Evolutionary conservation across 2,329 filamentous ascomycete species (phyloP).

Genomic region (Paecilomyces dactylethromorphus): DNA sequence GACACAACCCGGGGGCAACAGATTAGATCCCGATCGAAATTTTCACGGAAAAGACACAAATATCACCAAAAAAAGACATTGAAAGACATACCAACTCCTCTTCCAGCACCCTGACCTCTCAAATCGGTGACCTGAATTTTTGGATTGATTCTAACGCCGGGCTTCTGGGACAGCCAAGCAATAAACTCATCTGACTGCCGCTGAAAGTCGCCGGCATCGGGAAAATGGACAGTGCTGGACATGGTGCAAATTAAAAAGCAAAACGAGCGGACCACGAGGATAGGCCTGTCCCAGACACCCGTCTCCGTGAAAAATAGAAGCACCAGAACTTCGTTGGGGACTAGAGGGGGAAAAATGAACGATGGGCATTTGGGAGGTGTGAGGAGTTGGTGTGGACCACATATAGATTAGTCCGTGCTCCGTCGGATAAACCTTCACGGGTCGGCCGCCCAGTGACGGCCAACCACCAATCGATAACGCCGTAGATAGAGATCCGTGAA

Average conservation of each 20-base stretch:
- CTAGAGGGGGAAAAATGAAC: neutral
- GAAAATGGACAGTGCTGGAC: constrained; percentile 29
- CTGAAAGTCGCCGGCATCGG: constrained; percentile 34
- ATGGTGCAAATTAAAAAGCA: constrained; percentile 17
- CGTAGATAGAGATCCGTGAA: constrained; percentile 13
- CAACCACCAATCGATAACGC: constrained; percentile 23
- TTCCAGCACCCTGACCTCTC: constrained; percentile 48
- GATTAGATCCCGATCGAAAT: neutral
- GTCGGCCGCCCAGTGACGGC: constrained; percentile 1
- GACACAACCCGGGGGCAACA: neutral
- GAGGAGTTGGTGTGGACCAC: constrained; percentile 12
- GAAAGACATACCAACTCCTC: constrained; percentile 54
- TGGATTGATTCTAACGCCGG: constrained; percentile 48
- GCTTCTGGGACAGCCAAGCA: constrained; percentile 48
- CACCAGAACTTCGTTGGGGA: constrained; percentile 3
- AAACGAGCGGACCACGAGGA: constrained; percentile 1
- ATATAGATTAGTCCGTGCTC: constrained; percentile 9
- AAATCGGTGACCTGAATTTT: constrained; percentile 56
- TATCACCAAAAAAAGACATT: constrained; percentile 6
- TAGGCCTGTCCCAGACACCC: neutral
- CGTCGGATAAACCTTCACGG: constrained; percentile 11
- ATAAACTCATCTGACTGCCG: constrained; percentile 47
- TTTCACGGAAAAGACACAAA: constrained; percentile 6
- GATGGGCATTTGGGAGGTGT: constrained; percentile 4
- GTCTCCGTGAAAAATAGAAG: constrained; percentile 4